phyloP scores from a whole-genome alignment of 106 monocot species.

The Acorus calamus region DNA sequence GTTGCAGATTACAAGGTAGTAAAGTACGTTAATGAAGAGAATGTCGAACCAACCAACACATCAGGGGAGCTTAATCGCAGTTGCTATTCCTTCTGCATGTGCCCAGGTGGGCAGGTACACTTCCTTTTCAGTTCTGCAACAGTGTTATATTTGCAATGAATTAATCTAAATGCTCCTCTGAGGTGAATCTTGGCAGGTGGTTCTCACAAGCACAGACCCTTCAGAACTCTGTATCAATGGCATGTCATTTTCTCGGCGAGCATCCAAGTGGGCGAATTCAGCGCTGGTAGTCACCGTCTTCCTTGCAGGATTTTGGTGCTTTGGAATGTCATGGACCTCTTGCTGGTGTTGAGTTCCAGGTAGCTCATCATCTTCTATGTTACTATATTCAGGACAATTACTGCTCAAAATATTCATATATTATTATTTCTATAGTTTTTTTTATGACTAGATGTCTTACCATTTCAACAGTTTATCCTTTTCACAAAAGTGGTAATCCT shows the following conservation, averaged over 20 bases:
- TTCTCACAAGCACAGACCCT: conserved; percentile 85
- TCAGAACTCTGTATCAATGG: conserved; percentile 92
- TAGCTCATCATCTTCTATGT: conserved; percentile 7
- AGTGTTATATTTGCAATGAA: background rate
- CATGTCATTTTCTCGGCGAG: conserved; percentile 94
- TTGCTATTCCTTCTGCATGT: conserved; percentile 99
- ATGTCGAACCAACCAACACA: conserved; percentile 5
- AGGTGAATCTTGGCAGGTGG: conserved; percentile 42
- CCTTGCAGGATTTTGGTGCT: conserved; percentile 54
- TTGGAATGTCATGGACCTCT: conserved; percentile 57
- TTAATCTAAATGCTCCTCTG: background rate
- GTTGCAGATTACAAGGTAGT: conserved; percentile 96
- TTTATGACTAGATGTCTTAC: conserved; percentile 1
- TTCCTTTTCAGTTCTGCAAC: background rate
- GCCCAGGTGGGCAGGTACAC: conserved; percentile 91
- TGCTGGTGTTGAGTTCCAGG: conserved; percentile 93
- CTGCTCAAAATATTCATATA: no score
- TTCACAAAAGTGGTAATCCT: no score
- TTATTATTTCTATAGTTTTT: background rate
- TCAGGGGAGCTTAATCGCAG: conserved; percentile 30
- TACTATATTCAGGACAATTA: no score
- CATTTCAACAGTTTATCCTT: no score
- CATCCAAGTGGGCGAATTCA: conserved; percentile 97
- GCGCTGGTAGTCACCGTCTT: conserved; percentile 85
- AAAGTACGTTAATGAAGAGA: conserved; percentile 45